phyloP scores from a whole-genome alignment of 257 asterid genomes.

The Paraleonurus japonicus region DNA sequence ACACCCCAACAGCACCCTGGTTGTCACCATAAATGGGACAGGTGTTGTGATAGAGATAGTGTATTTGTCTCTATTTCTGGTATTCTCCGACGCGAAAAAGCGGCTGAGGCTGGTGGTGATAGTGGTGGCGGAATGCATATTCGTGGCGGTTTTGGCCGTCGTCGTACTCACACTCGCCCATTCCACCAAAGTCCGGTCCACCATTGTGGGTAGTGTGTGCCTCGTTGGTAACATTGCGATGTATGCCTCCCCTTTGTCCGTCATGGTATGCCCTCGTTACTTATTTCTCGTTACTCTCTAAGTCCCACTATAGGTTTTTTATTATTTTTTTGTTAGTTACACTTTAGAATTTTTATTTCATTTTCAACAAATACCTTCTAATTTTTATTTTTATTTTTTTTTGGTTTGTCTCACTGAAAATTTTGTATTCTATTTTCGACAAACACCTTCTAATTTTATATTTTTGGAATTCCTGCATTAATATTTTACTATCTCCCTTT shows the following conservation, averaged over 20 bases:
- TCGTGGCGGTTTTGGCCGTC: conserved; percentile 47
- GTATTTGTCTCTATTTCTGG: conserved; percentile 44
- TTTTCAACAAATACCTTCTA: too few relatives aligned
- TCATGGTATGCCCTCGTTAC: conserved; percentile 48
- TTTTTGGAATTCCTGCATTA: too few relatives aligned
- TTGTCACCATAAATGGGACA: conserved; percentile 67
- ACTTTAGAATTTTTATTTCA: too few relatives aligned
- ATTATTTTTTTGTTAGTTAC: too few relatives aligned
- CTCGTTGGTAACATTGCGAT: conserved; percentile 70
- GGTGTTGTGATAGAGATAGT: conserved; percentile 67
- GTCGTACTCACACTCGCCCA: conserved; percentile 49
- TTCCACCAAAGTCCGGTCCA: conserved; percentile 46
- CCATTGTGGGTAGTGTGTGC: conserved; percentile 71
- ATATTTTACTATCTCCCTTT: too few relatives aligned
- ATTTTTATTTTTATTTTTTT: too few relatives aligned
- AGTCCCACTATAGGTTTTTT: too few relatives aligned
- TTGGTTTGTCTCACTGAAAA: too few relatives aligned
- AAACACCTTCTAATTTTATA: too few relatives aligned
- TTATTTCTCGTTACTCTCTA: too few relatives aligned
- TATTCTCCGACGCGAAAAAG: conserved; percentile 43
- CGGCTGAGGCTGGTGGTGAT: conserved; percentile 39
- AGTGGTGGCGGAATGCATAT: conserved; percentile 43
- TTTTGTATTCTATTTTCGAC: too few relatives aligned
- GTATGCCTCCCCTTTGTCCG: conserved; percentile 81
- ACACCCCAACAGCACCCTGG: conserved; percentile 70